Conservation (phyloP, 805 yeast species). For the Zygotorulaspora danielsina region DNA sequence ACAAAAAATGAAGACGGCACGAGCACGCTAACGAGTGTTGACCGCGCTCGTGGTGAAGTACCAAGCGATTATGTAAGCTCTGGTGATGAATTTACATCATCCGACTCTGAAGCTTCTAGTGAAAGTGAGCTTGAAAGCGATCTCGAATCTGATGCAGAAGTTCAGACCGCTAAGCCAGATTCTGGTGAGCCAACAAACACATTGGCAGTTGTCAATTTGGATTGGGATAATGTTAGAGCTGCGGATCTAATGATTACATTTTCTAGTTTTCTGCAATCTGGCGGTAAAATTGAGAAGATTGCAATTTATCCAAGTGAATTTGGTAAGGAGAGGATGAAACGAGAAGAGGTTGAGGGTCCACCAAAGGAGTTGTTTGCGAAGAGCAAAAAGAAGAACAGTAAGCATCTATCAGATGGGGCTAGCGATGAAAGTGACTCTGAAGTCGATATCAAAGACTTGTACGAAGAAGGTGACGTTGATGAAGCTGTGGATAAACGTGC, state of each 20-base stretch:
- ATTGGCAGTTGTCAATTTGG: conserved; percentile 91
- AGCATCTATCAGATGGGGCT: too few relatives aligned
- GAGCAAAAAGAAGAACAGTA: conserved; percentile 38
- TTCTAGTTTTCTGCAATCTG: conserved; percentile 73
- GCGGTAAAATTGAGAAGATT: conserved; percentile 65
- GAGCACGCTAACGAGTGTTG: conserved; percentile 30
- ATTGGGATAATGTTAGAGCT: conserved; percentile 94
- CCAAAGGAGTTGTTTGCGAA: conserved; percentile 72
- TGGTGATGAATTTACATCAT: conserved; percentile 44
- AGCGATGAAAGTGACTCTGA: conserved; percentile 49
- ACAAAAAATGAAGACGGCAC: conserved; percentile 23
- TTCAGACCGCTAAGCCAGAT: conserved; percentile 60
- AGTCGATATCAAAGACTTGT: conserved; percentile 62
- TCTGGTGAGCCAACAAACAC: conserved; percentile 79
- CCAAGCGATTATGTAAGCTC: conserved; percentile 40
- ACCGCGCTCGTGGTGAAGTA: conserved; percentile 70
- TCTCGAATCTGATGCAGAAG: conserved; percentile 52
- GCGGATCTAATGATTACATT: conserved; percentile 87
- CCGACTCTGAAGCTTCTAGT: conserved; percentile 41
- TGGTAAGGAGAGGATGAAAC: conserved; percentile 87
- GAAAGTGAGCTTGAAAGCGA: conserved; percentile 44
- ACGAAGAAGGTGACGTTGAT: conserved; percentile 77
- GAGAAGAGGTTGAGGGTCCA: conserved; percentile 90
- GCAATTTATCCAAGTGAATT: conserved; percentile 81
- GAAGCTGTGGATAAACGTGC: conserved; percentile 80